These are phyloP conservation scores for Lactarius trivialis DNA, from an alignment of 768 basidiomycete species.

Conservation along the genomic window DNA sequence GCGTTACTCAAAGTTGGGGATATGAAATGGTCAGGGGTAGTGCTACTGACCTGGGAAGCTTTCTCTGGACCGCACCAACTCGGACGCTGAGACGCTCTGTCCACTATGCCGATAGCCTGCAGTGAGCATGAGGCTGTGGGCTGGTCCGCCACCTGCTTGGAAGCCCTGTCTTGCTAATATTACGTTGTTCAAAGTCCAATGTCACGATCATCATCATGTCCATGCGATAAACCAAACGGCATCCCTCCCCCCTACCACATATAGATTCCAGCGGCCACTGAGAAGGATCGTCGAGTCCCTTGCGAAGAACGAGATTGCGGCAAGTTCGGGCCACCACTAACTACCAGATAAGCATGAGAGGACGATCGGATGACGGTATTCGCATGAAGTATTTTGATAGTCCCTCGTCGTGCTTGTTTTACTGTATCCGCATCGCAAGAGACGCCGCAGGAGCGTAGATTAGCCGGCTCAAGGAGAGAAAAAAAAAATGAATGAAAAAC, in stretches of 20 bases:
- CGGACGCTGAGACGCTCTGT: neutral
- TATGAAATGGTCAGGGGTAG: too few relatives aligned
- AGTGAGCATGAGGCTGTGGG: neutral
- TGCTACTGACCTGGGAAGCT: too few relatives aligned
- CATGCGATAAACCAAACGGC: neutral
- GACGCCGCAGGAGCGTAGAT: neutral
- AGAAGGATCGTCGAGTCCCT: neutral
- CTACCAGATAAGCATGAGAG: neutral
- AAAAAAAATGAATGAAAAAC: neutral
- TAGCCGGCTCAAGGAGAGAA: neutral
- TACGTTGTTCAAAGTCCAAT: neutral
- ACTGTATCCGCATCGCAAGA: neutral
- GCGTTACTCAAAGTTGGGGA: neutral
- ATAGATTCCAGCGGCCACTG: neutral
- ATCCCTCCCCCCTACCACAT: neutral
- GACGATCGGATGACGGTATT: neutral
- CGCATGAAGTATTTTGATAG: neutral
- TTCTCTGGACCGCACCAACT: too few relatives aligned
- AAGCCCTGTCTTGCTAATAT: neutral
- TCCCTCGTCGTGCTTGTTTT: neutral
- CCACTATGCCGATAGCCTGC: neutral
- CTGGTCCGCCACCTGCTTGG: neutral
- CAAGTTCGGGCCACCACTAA: neutral
- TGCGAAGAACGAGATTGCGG: neutral
- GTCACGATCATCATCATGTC: too few relatives aligned